Evolutionary conservation across 2,329 filamentous ascomycete species (phyloP).

Genomic region (Fusarium algeriense): DNA sequence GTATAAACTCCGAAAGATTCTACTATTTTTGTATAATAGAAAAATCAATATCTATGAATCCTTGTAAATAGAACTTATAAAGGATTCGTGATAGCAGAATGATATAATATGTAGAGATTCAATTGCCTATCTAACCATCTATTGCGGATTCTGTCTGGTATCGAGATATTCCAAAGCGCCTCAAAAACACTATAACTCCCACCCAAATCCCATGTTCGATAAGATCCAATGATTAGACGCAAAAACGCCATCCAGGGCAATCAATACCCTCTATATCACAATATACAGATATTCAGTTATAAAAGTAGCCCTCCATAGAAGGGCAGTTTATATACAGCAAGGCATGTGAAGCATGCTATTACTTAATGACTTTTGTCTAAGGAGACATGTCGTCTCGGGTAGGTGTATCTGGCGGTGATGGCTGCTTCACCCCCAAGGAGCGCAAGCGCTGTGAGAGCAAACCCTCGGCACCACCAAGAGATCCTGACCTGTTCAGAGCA

Average conservation of each 20-base stretch:
- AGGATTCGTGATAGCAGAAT: neutral
- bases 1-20: constrained; percentile 23
- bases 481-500: constrained; percentile 51
- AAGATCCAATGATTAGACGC: neutral
- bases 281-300: neutral
- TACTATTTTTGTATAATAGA: constrained; percentile 25
- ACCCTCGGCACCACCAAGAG: constrained; percentile 66
- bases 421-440: constrained; percentile 66
- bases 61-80: neutral
- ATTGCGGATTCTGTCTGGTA: constrained; percentile 24
- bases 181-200: constrained; percentile 1
- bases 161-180: constrained; percentile 33
- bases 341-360: constrained; percentile 9
- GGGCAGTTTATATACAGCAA: constrained; percentile 8
- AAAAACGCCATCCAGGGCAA: constrained; percentile 17
- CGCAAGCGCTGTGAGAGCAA: constrained; percentile 77
- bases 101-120: constrained; percentile 2
- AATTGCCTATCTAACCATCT: constrained; percentile 25
- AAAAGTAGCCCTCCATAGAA: neutral
- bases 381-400: neutral
- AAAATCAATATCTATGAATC: neutral
- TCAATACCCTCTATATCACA: constrained; percentile 16
- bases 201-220: neutral
- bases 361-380: constrained; percentile 10
- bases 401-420: constrained; percentile 11